Conservation (phyloP, 345 rosid species). For the Camelina hispida region DNA sequence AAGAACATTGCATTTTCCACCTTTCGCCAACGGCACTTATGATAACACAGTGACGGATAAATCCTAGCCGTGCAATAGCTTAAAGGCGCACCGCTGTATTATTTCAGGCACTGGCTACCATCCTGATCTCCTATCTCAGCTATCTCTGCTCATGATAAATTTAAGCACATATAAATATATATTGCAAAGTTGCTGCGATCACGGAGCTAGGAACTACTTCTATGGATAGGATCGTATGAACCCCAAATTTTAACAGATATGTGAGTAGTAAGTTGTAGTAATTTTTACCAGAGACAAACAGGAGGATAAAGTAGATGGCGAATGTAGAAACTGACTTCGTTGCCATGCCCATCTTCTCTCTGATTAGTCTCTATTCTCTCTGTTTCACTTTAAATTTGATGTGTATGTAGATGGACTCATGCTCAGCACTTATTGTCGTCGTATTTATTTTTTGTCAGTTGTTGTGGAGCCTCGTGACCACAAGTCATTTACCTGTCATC, state of each 20-base stretch:
- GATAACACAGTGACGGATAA: conserved; percentile 11
- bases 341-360: conserved; percentile 12
- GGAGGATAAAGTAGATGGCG: background rate
- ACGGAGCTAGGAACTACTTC: background rate
- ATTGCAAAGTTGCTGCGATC: background rate
- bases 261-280: background rate
- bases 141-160: background rate
- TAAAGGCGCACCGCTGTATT: conserved; percentile 40
- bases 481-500: too few relatives aligned
- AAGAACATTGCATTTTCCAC: conserved; percentile 18
- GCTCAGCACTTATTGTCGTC: background rate
- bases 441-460: background rate
- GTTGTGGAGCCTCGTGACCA: too few relatives aligned
- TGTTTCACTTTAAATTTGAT: conserved; percentile 5
- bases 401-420: conserved; percentile 8
- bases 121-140: conserved; percentile 27
- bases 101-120: conserved; percentile 23
- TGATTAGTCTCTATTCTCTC: background rate
- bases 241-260: background rate
- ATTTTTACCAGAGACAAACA: conserved; percentile 12
- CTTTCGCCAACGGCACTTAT: conserved; percentile 16
- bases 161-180: background rate
- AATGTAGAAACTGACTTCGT: conserved; percentile 18
- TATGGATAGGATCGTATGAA: background rate
- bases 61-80: conserved; percentile 31